Base-by-base conservation (phyloP, 2,329 filamentous ascomycete genomes). In the Colletotrichum plurivorum region DNA sequence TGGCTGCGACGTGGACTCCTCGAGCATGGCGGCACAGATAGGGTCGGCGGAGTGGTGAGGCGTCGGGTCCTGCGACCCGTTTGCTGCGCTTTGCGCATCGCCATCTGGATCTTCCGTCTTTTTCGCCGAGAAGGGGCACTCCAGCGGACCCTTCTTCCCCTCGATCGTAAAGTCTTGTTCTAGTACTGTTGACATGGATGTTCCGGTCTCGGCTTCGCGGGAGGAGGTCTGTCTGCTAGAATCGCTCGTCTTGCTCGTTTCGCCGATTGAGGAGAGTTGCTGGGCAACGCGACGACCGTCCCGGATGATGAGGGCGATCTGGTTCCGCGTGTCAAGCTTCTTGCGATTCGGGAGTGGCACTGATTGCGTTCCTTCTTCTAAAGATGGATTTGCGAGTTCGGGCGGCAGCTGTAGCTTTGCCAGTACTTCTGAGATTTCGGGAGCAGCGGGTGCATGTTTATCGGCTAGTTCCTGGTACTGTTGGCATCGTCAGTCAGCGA, bases 141-240 rank as follows among this genome's bases (percentile, higher is more conserved):
- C 89, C 59, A 98, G 83, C 72, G 88, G 88, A 74, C 94, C 93
- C 75, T 92, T 93, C 76, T 90, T 94, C 70, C 95, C 95, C 77
- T 91, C 86, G 41, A 95, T 92, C 18, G 95, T 98, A 75, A 97
- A 98, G 80, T 98, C 95, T 81, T 93, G 92, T 82, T 97, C 95
- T 76, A 97, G 83, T 45, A 89, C 85, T 57, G 88, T 90, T 61
- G 90, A 90, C 78, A 88, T 84, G 70, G 90, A 88, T 18, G 89
- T 90, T 76, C 81, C 72, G 49, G 79, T 80, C 60, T 81, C 81
- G 43, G 80, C 81, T 41, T 82, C 82, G 53, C 81, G 82, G 18
- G 85, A 85, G 45, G 80, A 75, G 10, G 83, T 83, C 69, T 83
- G 82, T 76, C 83, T 83, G 76, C 83, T 88, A 58, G 86, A 87